These are phyloP conservation scores for Annulohypoxylon stygium DNA, from an alignment of 495 filamentous ascomycete genomes.

Conservation along the genomic window DNA sequence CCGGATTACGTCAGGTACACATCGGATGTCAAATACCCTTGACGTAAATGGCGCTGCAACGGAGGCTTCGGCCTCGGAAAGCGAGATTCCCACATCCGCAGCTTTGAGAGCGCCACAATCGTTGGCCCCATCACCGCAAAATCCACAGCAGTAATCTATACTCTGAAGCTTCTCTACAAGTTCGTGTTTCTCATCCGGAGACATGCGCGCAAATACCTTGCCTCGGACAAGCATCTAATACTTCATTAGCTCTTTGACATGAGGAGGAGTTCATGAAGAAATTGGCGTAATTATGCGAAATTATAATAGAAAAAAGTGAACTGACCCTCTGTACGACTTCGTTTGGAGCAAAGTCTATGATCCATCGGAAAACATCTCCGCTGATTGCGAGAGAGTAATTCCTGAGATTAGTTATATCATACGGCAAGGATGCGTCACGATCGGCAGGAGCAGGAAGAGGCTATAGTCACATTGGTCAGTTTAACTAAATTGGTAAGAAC, in stretches of 20 bases:
- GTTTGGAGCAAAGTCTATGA: slow-evolving; percentile 87
- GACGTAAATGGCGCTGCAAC: slow-evolving; percentile 98
- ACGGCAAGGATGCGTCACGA: slow-evolving; percentile 85
- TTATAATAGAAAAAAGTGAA: background rate
- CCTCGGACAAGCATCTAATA: slow-evolving; percentile 85
- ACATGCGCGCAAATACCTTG: slow-evolving; percentile 98
- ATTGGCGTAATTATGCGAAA: too few species aligned
- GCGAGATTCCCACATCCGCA: slow-evolving; percentile 97
- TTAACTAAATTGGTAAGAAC: background rate
- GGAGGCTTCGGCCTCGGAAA: slow-evolving; percentile 97
- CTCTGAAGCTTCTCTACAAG: slow-evolving; percentile 97
- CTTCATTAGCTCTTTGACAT: slow-evolving; percentile 37
- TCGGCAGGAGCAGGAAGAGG: slow-evolving; percentile 77
- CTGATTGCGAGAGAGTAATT: slow-evolving; percentile 91
- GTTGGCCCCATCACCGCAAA: slow-evolving; percentile 98
- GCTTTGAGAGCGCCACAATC: slow-evolving; percentile 98
- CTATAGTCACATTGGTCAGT: slow-evolving; percentile 59
- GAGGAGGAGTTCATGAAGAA: background rate
- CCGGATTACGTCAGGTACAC: slow-evolving; percentile 93
- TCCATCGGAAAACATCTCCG: slow-evolving; percentile 96
- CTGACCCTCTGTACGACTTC: slow-evolving; percentile 76
- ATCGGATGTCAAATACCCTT: slow-evolving; percentile 94
- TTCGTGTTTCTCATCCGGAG: slow-evolving; percentile 98
- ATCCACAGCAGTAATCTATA: slow-evolving; percentile 94
- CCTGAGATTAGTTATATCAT: slow-evolving; percentile 78